phyloP scores from a whole-genome alignment of 257 asterid genomes.

The Anisodus tanguticus region DNA sequence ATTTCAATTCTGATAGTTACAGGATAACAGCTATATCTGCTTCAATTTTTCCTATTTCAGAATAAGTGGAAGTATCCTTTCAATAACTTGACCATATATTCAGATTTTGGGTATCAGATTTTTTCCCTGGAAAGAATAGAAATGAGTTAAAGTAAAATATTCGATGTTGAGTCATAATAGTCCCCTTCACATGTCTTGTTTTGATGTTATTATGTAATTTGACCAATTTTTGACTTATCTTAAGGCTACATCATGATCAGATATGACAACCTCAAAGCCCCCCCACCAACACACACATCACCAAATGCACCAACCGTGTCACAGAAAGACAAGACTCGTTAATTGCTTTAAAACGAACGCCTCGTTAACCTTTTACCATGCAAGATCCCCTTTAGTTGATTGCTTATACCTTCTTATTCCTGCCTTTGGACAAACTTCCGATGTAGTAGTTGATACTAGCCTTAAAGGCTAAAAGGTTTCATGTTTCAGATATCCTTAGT shows the following conservation, averaged over 20 bases:
- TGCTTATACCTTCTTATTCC: no score
- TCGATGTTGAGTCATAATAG: neutral
- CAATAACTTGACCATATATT: neutral
- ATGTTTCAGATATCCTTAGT: neutral
- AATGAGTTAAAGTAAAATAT: neutral
- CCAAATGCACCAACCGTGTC: no score
- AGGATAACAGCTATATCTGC: neutral
- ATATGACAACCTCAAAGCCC: conserved; percentile 49
- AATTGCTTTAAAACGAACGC: no score
- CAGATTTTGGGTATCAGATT: neutral
- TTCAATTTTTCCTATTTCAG: neutral
- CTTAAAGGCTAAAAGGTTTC: neutral
- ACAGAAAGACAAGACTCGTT: no score
- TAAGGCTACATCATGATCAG: conserved; percentile 33
- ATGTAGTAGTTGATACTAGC: neutral
- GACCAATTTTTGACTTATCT: neutral
- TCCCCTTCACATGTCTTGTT: neutral
- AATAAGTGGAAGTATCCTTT: neutral
- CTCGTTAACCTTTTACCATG: no score
- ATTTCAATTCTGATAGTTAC: neutral
- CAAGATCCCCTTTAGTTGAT: no score
- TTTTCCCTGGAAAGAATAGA: neutral
- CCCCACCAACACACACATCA: conserved; percentile 36
- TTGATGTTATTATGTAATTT: conserved; percentile 12
- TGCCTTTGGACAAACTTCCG: neutral